Conservation (phyloP, 169 alveolate species). For the Neospora caninum region DNA sequence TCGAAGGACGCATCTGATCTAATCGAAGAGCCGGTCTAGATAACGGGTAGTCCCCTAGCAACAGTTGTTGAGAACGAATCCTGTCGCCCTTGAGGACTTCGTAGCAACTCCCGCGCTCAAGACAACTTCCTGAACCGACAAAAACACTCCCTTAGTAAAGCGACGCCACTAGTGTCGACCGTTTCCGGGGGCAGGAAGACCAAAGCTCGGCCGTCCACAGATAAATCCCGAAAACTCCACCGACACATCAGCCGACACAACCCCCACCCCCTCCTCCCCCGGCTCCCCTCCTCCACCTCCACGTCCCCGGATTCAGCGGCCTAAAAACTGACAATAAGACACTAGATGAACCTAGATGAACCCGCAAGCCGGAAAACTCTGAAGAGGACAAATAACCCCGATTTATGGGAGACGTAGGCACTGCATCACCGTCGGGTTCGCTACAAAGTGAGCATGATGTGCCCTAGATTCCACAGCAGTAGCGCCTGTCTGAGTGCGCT, state of each 20-base stretch:
- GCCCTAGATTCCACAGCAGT: background rate
- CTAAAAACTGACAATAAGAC: constrained; percentile 3
- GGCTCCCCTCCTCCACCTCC: background rate
- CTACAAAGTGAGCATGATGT: background rate
- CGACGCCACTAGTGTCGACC: background rate
- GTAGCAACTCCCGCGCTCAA: background rate
- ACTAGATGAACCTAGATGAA: background rate
- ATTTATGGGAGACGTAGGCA: background rate
- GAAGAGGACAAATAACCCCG: background rate
- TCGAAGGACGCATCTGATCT: background rate
- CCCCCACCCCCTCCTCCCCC: too few species aligned
- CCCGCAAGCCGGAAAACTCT: constrained; percentile 11
- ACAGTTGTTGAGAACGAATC: background rate
- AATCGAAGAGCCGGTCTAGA: background rate
- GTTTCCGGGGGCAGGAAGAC: background rate
- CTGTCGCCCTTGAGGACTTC: background rate
- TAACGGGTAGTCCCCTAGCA: background rate
- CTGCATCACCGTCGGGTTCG: background rate
- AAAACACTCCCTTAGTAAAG: background rate
- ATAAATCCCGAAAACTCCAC: background rate
- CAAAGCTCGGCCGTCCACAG: background rate
- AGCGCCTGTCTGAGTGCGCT: background rate
- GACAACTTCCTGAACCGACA: constrained; percentile 7
- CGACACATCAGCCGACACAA: background rate
- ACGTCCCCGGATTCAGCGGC: background rate